phyloP scores from a whole-genome alignment of 257 asterid genomes.

The Penstemon eatonii region DNA sequence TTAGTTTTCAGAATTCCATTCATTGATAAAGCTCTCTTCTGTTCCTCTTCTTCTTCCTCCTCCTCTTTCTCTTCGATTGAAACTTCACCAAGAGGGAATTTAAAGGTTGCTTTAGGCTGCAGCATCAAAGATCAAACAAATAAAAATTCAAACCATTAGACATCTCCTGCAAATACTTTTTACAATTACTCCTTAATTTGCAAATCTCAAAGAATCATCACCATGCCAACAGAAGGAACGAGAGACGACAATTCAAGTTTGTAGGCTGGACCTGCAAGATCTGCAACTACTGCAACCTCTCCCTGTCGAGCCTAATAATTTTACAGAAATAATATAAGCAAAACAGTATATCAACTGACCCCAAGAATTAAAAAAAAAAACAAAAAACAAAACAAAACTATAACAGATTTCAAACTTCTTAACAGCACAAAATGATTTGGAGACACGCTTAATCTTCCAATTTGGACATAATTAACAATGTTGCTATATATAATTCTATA shows the following conservation, averaged over 20 bases:
- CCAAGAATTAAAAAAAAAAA: not conserved
- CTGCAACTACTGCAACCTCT: conserved; percentile 77
- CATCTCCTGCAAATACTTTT: not conserved
- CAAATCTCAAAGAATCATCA: conserved; percentile 31
- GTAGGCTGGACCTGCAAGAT: conserved; percentile 75
- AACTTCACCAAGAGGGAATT: conserved; percentile 84
- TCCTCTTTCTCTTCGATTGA: conserved; percentile 70
- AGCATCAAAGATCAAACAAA: conserved; percentile 15
- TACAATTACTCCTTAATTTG: not conserved
- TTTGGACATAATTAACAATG: no score
- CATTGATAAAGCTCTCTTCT: conserved; percentile 51
- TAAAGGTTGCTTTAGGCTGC: conserved; percentile 84
- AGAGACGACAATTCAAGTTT: conserved; percentile 65
- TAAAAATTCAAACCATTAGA: not conserved
- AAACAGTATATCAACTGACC: conserved; percentile 11
- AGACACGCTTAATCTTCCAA: no score
- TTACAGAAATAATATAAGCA: conserved; percentile 26
- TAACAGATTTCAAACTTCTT: not conserved
- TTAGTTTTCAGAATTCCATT: conserved; percentile 61
- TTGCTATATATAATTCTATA: no score
- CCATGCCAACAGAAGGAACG: conserved; percentile 78
- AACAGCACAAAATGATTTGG: not conserved
- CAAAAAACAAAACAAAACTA: not conserved
- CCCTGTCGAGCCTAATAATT: conserved; percentile 71
- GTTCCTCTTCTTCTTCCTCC: conserved; percentile 63